A percentile compares a stretch with the other conserved stretches of the same genome.
Conservation (phyloP, 2,329 filamentous ascomycete species). For the Trichoderma atroviride region DNA sequence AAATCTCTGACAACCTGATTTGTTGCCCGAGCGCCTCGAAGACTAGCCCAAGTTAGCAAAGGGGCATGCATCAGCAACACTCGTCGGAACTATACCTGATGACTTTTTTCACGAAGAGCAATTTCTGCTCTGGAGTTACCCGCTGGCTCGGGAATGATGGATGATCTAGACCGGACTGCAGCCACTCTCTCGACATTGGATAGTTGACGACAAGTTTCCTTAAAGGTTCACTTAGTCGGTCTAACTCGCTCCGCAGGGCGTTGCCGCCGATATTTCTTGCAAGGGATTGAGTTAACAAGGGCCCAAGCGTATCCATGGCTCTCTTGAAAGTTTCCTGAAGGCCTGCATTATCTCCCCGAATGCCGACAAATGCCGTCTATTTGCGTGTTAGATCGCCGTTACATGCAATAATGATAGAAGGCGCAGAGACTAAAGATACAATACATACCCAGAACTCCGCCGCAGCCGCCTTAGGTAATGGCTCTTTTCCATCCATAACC, state of each 20-base stretch:
- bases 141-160: constrained; percentile 62
- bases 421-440: neutral
- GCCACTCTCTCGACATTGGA: constrained; percentile 60
- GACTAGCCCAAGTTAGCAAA: constrained; percentile 43
- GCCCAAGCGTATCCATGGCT: constrained; percentile 63
- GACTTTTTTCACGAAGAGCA: constrained; percentile 66
- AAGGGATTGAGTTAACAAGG: constrained; percentile 60
- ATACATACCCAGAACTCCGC: constrained; percentile 72
- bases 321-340: constrained; percentile 49
- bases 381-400: constrained; percentile 13
- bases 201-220: constrained; percentile 67
- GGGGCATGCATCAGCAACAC: neutral
- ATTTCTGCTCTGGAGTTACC: constrained; percentile 62
- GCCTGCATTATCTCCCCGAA: constrained; percentile 47
- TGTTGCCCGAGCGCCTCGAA: constrained; percentile 65
- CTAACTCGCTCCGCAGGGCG: constrained; percentile 71
- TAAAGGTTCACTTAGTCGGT: constrained; percentile 69
- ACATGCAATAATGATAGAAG: neutral
- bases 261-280: constrained; percentile 69
- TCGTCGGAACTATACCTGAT: constrained; percentile 50
- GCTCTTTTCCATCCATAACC: constrained; percentile 70
- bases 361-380: constrained; percentile 56
- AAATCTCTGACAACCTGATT: constrained; percentile 72
- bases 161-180: constrained; percentile 61
- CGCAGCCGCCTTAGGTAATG: constrained; percentile 73